Base-by-base conservation (phyloP, 768 basidiomycete species). In the Suillus occidentalis region DNA sequence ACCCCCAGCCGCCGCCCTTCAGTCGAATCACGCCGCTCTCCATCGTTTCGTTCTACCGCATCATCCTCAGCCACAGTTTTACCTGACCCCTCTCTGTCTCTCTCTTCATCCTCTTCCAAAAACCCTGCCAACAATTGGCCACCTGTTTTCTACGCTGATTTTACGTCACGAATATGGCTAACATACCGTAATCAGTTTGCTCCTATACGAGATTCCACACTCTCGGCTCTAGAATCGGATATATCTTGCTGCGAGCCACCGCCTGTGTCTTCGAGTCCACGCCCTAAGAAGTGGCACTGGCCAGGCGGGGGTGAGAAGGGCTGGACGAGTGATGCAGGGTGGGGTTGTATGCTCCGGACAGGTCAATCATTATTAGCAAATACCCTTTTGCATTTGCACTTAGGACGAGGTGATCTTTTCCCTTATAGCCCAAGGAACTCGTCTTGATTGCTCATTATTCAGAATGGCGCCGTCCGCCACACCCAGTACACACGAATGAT, bases 321-420 rank as follows among this genome's bases (percentile, higher is more conserved):
- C 0, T 90, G 95, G 85, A 89, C 90, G 18, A 89, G 85, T 67
- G 94, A 96, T 77, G 81, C 90, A 0, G 94, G 94, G 0, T 95
- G 94, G 94, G 94, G 94, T 0, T 96, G 94, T 72, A 96, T 96
- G 94, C 75, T 96, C 47, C 78, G 94, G 34, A 96, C 94, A 0
- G 94, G 93, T 1, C 94, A 96, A 75, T 89, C 89, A 63, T 70
- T 96, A 65, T 79, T 96, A 28, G 94, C 91, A 8, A 95, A 92
- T 62, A 85, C 92, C 1, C 77, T 96, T n/a, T 75, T 92, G 16
- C 82, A 88, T 74, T 78, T 89, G 6, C 91, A 94, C 77, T 79
- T 96, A 0, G 90, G 91, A 18, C 79, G 91, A 77, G 89, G 90
- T 90, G 69, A 63, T 71, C 39, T 66, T 55, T 40, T 22, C 55